Evolutionary conservation across 2,329 filamentous ascomycete species (phyloP).

Genomic region (Chaetomiaceae sp.): DNA sequence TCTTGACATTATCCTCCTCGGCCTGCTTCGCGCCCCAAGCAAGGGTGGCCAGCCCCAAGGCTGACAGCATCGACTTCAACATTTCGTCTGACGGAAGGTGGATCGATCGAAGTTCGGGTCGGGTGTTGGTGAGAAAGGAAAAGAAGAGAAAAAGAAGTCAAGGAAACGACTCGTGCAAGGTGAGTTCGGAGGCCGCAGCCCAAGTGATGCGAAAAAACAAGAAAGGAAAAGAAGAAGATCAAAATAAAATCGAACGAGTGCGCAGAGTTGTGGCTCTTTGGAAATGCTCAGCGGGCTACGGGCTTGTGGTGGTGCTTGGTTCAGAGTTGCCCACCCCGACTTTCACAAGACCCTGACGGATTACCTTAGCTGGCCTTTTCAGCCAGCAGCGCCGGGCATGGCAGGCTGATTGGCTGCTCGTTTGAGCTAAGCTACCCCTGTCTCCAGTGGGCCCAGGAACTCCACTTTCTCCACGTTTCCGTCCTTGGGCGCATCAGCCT

Average conservation of each 20-base stretch:
- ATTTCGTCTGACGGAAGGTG: conserved; percentile 31
- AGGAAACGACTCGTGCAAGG: not conserved
- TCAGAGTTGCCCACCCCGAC: not conserved
- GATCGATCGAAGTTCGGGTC: not conserved
- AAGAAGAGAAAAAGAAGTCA: conserved; percentile 3
- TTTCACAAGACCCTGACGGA: conserved; percentile 8
- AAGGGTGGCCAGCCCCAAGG: conserved; percentile 45
- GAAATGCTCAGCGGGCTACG: conserved; percentile 13
- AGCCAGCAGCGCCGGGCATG: not conserved
- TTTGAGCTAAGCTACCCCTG: conserved; percentile 21
- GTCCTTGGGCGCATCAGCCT: conserved; percentile 1
- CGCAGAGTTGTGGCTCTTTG: conserved; percentile 10
- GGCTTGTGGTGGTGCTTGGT: conserved; percentile 9
- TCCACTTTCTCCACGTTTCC: conserved; percentile 2
- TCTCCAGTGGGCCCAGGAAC: not conserved
- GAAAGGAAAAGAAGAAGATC: not conserved
- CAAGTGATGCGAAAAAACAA: conserved; percentile 9
- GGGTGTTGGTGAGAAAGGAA: conserved; percentile 3
- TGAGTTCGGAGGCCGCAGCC: not conserved
- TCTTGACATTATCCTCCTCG: conserved; percentile 44
- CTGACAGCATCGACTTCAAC: conserved; percentile 41
- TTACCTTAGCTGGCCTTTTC: conserved; percentile 22
- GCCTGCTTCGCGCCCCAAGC: conserved; percentile 47
- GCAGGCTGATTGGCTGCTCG: conserved; percentile 8
- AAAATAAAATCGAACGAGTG: conserved; percentile 16